Percentiles rank a stretch among this genome's conserved stretches.
phyloP scores from a whole-genome alignment of 805 yeast species.

The Myxozyma sirexii region DNA sequence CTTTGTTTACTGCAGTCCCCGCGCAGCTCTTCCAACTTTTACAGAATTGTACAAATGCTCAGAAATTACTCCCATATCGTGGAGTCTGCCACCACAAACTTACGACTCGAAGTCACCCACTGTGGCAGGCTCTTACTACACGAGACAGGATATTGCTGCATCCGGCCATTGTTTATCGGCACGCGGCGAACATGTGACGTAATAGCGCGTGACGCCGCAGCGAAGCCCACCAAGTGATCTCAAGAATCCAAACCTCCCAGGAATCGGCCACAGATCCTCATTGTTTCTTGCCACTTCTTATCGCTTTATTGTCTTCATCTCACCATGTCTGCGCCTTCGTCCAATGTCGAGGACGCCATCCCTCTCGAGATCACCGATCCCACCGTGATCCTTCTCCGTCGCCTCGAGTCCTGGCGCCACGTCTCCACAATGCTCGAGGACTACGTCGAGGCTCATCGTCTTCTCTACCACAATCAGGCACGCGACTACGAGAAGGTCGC shows the following conservation, averaged over 20 bases:
- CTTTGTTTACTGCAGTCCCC: too few relatives aligned
- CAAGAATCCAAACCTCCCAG: too few relatives aligned
- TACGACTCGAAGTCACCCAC: too few relatives aligned
- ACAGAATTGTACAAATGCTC: too few relatives aligned
- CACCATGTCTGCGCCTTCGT: neutral
- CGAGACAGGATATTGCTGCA: too few relatives aligned
- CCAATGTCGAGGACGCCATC: constrained; percentile 27
- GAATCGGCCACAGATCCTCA: neutral
- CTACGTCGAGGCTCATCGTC: constrained; percentile 40
- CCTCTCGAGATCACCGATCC: constrained; percentile 43
- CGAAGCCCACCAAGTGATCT: too few relatives aligned
- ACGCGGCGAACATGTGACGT: too few relatives aligned
- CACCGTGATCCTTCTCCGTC: constrained; percentile 42
- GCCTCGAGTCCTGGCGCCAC: constrained; percentile 48
- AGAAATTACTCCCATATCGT: too few relatives aligned
- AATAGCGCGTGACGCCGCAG: neutral
- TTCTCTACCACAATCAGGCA: constrained; percentile 39
- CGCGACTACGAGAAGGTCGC: constrained; percentile 43
- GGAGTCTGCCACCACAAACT: too few relatives aligned
- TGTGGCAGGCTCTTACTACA: too few relatives aligned
- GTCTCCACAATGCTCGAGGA: constrained; percentile 40
- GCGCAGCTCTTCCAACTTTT: too few relatives aligned
- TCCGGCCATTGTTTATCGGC: too few relatives aligned
- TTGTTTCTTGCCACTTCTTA: neutral
- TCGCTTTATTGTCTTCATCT: neutral